phyloP scores from a whole-genome alignment of 108 stramenopile genomes.

The Cyclotella baltica region DNA sequence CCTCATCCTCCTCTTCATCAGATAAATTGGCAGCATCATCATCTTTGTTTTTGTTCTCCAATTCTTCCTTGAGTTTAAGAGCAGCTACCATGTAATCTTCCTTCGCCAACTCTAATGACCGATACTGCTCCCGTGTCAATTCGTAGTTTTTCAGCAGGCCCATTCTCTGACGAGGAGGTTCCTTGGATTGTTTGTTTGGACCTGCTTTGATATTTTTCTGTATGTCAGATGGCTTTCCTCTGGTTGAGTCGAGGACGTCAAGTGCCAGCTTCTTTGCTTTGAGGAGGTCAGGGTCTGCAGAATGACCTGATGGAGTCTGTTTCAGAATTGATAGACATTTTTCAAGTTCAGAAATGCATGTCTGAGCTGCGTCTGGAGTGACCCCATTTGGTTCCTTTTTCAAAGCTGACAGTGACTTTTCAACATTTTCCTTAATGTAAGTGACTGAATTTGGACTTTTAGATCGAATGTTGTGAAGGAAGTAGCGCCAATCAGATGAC shows the following conservation, averaged over 20 bases:
- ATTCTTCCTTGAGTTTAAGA: conserved; percentile 74
- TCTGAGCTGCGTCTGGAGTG: background rate
- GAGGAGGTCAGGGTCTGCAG: conserved; percentile 24
- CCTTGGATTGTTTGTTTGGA: conserved; percentile 8
- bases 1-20: conserved; percentile 86
- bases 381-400: conserved; percentile 3
- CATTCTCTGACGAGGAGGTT: conserved; percentile 56
- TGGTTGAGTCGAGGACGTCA: conserved; percentile 57
- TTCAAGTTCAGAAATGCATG: conserved; percentile 47
- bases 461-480: conserved; percentile 73
- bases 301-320: conserved; percentile 18
- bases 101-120: conserved; percentile 59
- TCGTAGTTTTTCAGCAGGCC: conserved; percentile 60
- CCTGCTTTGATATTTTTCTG: background rate
- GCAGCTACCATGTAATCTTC: conserved; percentile 88
- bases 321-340: conserved; percentile 47
- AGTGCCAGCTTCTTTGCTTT: conserved; percentile 50
- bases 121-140: conserved; percentile 60
- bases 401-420: conserved; percentile 36
- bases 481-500: conserved; percentile 72
- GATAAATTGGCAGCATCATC: conserved; percentile 49
- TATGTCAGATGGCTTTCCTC: conserved; percentile 44
- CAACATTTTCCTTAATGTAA: conserved; percentile 41
- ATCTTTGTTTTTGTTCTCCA: conserved; percentile 67
- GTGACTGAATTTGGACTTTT: conserved; percentile 13